Conservation (phyloP, 1,284 basidiomycete species). For the Cystobasidium pallidum region DNA sequence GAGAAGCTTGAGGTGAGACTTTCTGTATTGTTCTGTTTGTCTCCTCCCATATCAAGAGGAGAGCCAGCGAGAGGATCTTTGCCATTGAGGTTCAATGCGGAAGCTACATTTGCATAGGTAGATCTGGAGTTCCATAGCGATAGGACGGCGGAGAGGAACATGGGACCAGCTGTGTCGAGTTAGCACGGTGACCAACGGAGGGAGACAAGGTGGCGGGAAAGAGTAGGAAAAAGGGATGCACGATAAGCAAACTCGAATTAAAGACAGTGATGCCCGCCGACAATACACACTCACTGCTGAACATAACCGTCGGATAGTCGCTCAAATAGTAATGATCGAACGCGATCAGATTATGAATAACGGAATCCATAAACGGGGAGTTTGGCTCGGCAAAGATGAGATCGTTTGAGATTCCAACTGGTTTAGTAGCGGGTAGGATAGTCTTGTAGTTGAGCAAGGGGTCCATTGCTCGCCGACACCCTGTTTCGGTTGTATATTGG, state of each 20-base stretch:
- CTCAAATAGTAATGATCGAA: slow-evolving; percentile 92
- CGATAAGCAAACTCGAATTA: no score
- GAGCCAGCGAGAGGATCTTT: neutral
- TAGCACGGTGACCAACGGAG: no score
- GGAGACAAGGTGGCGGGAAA: neutral
- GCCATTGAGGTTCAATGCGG: neutral
- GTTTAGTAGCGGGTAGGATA: slow-evolving; percentile 91
- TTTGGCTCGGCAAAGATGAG: slow-evolving; percentile 84
- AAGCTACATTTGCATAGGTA: slow-evolving; percentile 53
- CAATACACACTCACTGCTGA: slow-evolving; percentile 69
- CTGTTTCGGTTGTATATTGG: neutral
- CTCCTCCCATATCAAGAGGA: neutral
- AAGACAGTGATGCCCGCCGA: no score
- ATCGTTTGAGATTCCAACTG: slow-evolving; percentile 96
- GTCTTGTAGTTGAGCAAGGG: slow-evolving; percentile 55
- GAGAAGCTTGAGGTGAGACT: neutral
- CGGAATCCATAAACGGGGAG: slow-evolving; percentile 88
- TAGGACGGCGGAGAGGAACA: slow-evolving; percentile 82
- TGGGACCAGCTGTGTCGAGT: slow-evolving; percentile 65
- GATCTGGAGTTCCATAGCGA: slow-evolving; percentile 70
- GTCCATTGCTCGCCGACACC: slow-evolving; percentile 29
- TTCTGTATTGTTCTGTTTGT: neutral
- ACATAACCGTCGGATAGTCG: slow-evolving; percentile 99
- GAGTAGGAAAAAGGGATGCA: neutral
- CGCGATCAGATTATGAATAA: slow-evolving; percentile 82